Conservation (phyloP, 176 grass and related monocot genomes). For the Dendrocalamus sinicus region DNA sequence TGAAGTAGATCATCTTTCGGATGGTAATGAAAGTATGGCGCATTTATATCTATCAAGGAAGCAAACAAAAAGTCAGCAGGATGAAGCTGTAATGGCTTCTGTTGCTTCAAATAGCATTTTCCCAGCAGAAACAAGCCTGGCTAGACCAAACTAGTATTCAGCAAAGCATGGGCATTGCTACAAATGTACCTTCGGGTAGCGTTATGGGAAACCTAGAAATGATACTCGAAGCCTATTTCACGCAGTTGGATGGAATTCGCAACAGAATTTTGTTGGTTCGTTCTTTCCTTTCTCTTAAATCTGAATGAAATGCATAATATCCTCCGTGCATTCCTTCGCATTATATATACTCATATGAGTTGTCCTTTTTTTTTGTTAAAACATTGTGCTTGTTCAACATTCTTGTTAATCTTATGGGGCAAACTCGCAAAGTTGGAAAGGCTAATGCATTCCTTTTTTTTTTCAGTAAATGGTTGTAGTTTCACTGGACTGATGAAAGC, state of each 20-base stretch:
- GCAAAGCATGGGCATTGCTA: constrained; percentile 70
- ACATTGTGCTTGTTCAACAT: no score
- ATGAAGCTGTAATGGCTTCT: constrained; percentile 72
- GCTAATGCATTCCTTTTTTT: no score
- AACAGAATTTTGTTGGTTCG: constrained; percentile 96
- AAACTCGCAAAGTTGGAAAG: no score
- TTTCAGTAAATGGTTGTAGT: no score
- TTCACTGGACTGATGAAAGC: no score
- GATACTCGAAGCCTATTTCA: constrained; percentile 95
- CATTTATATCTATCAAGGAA: constrained; percentile 94
- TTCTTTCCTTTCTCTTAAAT: constrained; percentile 9
- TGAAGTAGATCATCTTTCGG: constrained; percentile 97
- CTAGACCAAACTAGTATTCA: constrained; percentile 60
- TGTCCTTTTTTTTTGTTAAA: neutral
- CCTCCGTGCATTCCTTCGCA: neutral
- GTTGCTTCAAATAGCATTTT: constrained; percentile 79
- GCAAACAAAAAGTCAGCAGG: constrained; percentile 81
- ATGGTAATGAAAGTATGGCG: constrained; percentile 86
- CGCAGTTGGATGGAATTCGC: constrained; percentile 92
- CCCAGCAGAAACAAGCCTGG: constrained; percentile 46
- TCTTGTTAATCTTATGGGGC: no score
- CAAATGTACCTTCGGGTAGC: constrained; percentile 77
- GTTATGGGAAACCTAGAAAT: constrained; percentile 94
- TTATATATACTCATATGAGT: neutral
- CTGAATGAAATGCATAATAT: neutral